Evolutionary conservation across 768 basidiomycete genomes (phyloP).

Genomic region (Lyophyllum decastes): DNA sequence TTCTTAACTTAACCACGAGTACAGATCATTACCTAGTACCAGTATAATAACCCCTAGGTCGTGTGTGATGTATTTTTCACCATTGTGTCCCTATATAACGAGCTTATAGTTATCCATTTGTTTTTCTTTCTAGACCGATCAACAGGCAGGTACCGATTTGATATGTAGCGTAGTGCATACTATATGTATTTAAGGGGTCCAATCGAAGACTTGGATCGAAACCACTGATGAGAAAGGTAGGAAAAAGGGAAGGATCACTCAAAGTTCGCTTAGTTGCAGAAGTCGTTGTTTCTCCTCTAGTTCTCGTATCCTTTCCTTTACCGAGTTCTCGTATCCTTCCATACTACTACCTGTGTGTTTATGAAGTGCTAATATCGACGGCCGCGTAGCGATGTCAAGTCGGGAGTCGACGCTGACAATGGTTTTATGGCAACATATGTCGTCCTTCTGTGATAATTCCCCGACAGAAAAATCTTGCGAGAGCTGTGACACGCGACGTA

Average conservation of each 20-base stretch:
- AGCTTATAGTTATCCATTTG: not conserved
- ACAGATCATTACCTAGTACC: not conserved
- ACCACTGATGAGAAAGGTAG: not conserved
- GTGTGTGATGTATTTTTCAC: no score
- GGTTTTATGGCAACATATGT: not conserved
- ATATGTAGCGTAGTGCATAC: no score
- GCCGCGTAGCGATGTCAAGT: not conserved
- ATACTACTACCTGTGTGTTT: not conserved
- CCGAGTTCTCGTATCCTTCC: conserved; percentile 25
- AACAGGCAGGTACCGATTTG: no score
- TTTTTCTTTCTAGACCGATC: not conserved
- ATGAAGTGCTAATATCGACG: conserved; percentile 1
- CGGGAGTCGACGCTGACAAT: not conserved
- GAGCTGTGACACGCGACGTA: not conserved
- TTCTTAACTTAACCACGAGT: not conserved
- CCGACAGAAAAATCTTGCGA: not conserved
- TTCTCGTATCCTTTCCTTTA: conserved; percentile 43
- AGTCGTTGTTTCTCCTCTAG: conserved; percentile 31
- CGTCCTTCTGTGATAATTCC: not conserved
- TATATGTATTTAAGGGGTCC: not conserved
- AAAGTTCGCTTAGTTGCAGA: conserved; percentile 3
- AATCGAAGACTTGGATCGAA: not conserved
- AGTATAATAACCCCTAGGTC: no score
- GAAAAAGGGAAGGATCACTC: not conserved
- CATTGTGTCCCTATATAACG: no score